Conservation (phyloP, 768 basidiomycete species). For the Tricholoma furcatifolium region DNA sequence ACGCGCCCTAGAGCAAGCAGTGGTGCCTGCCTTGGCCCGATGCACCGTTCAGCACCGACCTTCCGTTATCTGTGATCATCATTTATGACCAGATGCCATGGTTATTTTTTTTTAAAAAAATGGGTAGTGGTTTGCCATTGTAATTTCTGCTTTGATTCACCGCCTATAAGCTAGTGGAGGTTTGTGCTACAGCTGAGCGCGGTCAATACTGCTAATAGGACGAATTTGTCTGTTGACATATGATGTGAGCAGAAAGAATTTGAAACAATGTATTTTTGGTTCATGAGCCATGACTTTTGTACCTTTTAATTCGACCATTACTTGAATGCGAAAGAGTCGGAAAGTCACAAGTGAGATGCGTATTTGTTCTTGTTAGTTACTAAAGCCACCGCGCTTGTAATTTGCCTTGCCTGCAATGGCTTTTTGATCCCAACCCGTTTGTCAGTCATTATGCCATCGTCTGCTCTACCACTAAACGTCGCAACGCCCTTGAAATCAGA, state of each 20-base stretch:
- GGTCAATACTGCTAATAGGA: too few species aligned
- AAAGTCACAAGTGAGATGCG: background rate
- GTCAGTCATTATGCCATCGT: constrained; percentile 35
- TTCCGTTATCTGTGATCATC: constrained; percentile 1
- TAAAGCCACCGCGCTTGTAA: background rate
- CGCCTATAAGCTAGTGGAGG: too few species aligned
- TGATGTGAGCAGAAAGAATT: background rate
- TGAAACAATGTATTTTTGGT: background rate
- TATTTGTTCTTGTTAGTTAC: constrained; percentile 5
- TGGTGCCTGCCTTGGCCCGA: background rate
- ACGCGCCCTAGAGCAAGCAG: background rate
- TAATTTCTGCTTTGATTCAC: too few species aligned
- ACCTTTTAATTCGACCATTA: too few species aligned
- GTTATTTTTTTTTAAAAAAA: background rate
- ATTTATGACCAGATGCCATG: background rate
- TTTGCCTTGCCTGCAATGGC: background rate
- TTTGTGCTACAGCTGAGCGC: too few species aligned
- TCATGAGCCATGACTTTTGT: background rate
- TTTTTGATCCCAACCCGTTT: background rate
- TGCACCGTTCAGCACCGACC: background rate
- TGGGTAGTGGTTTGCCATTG: background rate
- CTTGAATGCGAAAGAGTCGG: background rate
- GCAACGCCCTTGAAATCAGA: constrained; percentile 55
- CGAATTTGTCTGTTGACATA: background rate
- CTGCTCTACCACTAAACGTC: constrained; percentile 69